Base-by-base conservation (phyloP, 768 basidiomycete genomes). In the Rhizopogon vulgaris region DNA sequence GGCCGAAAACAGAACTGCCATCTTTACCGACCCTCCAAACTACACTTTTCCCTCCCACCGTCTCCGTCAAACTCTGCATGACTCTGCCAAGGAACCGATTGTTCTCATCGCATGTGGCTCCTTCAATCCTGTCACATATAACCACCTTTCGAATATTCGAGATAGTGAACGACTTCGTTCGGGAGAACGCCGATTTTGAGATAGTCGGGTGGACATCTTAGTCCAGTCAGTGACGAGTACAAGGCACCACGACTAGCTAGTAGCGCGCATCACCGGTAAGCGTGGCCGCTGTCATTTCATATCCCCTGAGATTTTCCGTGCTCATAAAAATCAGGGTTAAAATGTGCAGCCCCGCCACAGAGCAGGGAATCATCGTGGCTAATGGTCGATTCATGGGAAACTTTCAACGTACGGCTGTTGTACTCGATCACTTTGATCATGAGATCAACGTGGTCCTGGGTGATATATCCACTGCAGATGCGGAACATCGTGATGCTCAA, bases 321-420 rank as follows among this genome's bases (percentile, higher is more conserved):
- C 56, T 61, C 51, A 57, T 60, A 56, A 63, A 60, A 36, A 22
- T 22, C 68, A 91, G 90, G 55, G 87, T 88, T 47, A 80, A 81
- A 59, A 93, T 93, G 90, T 93, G 90, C 71, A 85, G 79, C 49
- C 78, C 93, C 32, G 95, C 91, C 8, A 83, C 91, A 37, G 88
- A 94, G 65, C 84, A 94, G 64, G n/a, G 92, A 94, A 2, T 86
- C 86, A 39, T 80, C 84, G 14, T 97, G 92, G 93, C 77, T 99
- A 41, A 97, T 96, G 94, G 88, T 97, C 42, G 96, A 99, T 66
- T 76, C 93, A n/a, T 99, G 94, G 94, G 96, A 99, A 75, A 80
- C 40, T 99, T 98, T 73, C 89, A 93, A 64, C 87, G 94, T 56
- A 99, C 96, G 1, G 96, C 96, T 34, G 83, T 96, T 51, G 96